Evolutionary conservation across 768 basidiomycete species (phyloP).

Genomic region (Hebeloma cylindrosporum): DNA sequence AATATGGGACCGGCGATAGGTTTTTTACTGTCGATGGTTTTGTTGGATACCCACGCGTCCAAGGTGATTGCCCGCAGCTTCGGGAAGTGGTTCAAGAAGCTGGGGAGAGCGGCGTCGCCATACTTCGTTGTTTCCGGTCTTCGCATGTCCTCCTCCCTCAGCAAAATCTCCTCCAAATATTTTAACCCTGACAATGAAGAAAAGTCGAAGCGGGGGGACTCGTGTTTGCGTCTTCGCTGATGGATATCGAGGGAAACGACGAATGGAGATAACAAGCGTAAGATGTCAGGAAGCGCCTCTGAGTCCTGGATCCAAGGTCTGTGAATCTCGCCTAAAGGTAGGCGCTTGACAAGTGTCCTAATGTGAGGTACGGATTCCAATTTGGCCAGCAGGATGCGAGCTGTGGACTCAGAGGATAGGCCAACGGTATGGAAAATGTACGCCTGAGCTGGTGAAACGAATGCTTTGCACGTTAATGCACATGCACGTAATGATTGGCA

Average conservation of each 20-base stretch:
- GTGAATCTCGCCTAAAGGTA: constrained; percentile 10
- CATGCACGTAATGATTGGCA: neutral
- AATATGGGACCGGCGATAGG: too few species aligned
- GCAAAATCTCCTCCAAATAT: constrained; percentile 8
- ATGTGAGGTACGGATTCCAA: constrained; percentile 8
- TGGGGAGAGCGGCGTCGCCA: too few species aligned
- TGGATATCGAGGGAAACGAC: constrained; percentile 12
- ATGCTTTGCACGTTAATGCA: neutral
- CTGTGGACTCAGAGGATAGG: neutral
- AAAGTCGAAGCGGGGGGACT: constrained; percentile 8
- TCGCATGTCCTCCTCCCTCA: constrained; percentile 10
- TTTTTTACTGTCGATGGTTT: too few species aligned
- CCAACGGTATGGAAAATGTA: neutral
- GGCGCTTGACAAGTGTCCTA: constrained; percentile 8
- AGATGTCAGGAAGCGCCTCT: constrained; percentile 2
- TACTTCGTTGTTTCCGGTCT: too few species aligned
- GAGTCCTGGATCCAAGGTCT: constrained; percentile 16
- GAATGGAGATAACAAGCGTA: constrained; percentile 10
- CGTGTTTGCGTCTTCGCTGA: constrained; percentile 1
- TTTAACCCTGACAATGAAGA: constrained; percentile 8
- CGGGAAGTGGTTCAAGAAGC: too few species aligned
- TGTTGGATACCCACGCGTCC: too few species aligned
- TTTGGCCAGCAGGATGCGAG: neutral
- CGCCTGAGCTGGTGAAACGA: constrained; percentile 1
- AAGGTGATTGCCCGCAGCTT: too few species aligned